Evolutionary conservation across 129 eudicot species (phyloP).

Genomic region (Flaveria brownii): DNA sequence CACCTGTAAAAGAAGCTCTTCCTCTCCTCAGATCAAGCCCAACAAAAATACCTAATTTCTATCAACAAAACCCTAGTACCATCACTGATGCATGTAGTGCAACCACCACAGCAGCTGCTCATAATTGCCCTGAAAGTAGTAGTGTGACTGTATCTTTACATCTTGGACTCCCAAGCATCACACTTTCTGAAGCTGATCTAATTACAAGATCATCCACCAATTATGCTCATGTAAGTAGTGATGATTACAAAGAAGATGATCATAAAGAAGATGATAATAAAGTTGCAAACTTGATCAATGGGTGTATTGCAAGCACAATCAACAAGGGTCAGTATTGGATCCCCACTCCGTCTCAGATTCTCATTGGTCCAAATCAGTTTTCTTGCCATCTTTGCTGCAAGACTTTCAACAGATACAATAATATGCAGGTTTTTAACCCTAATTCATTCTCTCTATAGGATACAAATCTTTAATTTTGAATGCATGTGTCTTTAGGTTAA

Average conservation of each 20-base stretch:
- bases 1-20: constrained; percentile 50
- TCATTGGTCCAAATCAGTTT: constrained; percentile 63
- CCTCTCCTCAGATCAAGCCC: constrained; percentile 52
- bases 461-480: not conserved
- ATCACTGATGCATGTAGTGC: constrained; percentile 15
- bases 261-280: constrained; percentile 21
- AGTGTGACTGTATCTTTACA: constrained; percentile 46
- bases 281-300: constrained; percentile 24
- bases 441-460: not conserved
- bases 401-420: constrained; percentile 70
- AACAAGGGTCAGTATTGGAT: constrained; percentile 60
- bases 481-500: constrained; percentile 16
- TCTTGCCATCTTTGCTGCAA: constrained; percentile 69
- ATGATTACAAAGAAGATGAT: constrained; percentile 14
- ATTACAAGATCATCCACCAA: constrained; percentile 9
- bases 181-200: constrained; percentile 33
- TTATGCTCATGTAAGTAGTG: not conserved
- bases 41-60: constrained; percentile 3
- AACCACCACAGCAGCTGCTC: constrained; percentile 4
- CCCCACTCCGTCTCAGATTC: constrained; percentile 66
- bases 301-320: constrained; percentile 39
- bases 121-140: constrained; percentile 15
- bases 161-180: constrained; percentile 56
- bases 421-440: constrained; percentile 47
- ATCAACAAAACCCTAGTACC: constrained; percentile 17